These are phyloP conservation scores for Leishmania major DNA, from an alignment of 208 protist species.

Conservation along the genomic window DNA sequence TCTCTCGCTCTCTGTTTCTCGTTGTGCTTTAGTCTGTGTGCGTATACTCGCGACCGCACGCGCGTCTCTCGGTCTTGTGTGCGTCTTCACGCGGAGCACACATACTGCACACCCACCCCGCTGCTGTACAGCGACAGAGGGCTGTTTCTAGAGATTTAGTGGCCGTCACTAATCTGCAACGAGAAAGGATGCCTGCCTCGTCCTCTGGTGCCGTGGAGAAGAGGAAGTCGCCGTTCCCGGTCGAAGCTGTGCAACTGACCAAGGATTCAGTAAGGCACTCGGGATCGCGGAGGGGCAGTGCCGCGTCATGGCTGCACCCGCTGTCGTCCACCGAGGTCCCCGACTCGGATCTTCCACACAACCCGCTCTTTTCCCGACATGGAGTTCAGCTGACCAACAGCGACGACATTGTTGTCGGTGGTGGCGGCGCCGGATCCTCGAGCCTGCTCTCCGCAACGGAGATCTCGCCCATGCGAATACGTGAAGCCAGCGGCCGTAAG, in stretches of 20 bases:
- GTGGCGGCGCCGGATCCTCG: slow-evolving; percentile 10
- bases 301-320: slow-evolving; percentile 7
- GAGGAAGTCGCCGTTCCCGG: background rate
- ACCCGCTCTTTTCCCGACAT: background rate
- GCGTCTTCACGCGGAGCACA: background rate
- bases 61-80: background rate
- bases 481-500: background rate
- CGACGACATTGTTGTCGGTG: slow-evolving; percentile 8
- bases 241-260: background rate
- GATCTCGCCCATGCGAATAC: slow-evolving; percentile 14
- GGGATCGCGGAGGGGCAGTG: slow-evolving; percentile 1
- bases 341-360: background rate
- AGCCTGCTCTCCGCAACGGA: slow-evolving; percentile 26
- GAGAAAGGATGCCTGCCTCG: slow-evolving; percentile 4
- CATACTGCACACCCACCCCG: background rate
- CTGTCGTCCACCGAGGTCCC: slow-evolving; percentile 7
- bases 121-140: background rate
- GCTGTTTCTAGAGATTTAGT: background rate
- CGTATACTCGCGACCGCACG: background rate
- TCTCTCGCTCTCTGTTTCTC: no score
- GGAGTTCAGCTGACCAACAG: background rate
- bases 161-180: no score
- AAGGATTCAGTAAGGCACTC: background rate
- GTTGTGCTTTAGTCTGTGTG: background rate
- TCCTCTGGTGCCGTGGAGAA: background rate